Percentiles rank a stretch among this genome's conserved stretches.
Conservation (phyloP, 108 stramenopile species). For the Hondaea fermentalgiana region DNA sequence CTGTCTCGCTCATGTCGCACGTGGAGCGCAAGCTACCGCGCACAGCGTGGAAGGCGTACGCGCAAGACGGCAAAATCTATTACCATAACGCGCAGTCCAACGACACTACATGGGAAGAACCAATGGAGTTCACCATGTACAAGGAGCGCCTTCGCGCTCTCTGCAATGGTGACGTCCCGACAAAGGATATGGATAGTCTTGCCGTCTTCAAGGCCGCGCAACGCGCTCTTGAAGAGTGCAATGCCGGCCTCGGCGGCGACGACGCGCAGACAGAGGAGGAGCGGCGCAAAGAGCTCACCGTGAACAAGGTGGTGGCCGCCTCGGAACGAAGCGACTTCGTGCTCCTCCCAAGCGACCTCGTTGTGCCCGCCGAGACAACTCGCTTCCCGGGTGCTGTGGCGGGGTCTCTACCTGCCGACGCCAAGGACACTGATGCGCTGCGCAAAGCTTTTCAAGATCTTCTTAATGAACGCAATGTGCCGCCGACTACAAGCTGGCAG, state of each 20-base stretch:
- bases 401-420: background rate
- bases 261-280: background rate
- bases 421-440: background rate
- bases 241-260: background rate
- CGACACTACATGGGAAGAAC: background rate
- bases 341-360: background rate
- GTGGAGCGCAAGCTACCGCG: background rate
- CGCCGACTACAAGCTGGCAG: background rate
- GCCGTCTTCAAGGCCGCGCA: background rate
- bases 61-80: background rate
- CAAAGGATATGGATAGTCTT: slow-evolving; percentile 10
- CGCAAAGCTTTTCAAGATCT: background rate
- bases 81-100: background rate
- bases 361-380: background rate
- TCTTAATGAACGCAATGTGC: background rate
- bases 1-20: background rate
- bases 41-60: background rate
- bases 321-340: background rate
- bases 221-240: background rate
- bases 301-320: background rate
- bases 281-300: background rate
- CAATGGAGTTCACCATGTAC: slow-evolving; percentile 3
- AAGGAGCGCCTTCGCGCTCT: slow-evolving; percentile 19
- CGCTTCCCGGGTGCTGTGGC: background rate
- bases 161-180: background rate